Evolutionary conservation across 2,329 filamentous ascomycete species (phyloP).

Genomic region (Trichoderma oligosporum): DNA sequence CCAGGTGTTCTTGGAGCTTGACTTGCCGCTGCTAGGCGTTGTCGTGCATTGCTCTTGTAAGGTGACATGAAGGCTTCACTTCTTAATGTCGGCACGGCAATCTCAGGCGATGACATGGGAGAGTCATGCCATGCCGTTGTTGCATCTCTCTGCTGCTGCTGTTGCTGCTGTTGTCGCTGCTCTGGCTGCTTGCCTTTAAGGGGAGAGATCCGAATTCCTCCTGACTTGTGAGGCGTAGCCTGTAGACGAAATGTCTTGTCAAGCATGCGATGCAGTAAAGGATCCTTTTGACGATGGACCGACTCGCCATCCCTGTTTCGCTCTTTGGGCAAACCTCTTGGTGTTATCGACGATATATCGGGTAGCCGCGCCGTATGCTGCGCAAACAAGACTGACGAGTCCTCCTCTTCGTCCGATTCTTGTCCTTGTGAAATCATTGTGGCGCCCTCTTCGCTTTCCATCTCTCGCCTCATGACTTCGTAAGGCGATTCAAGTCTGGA

Average conservation of each 20-base stretch:
- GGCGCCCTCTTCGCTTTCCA: slow-evolving; percentile 47
- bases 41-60: slow-evolving; percentile 44
- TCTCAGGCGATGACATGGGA: slow-evolving; percentile 70
- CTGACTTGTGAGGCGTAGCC: slow-evolving; percentile 73
- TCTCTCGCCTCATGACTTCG: slow-evolving; percentile 65
- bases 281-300: slow-evolving; percentile 55
- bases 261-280: slow-evolving; percentile 82
- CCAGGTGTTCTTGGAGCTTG: slow-evolving; percentile 68
- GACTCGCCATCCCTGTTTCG: slow-evolving; percentile 35
- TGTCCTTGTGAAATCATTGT: slow-evolving; percentile 35
- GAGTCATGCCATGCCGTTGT: slow-evolving; percentile 50
- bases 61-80: slow-evolving; percentile 84
- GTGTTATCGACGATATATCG: slow-evolving; percentile 58
- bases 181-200: slow-evolving; percentile 36
- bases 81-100: slow-evolving; percentile 75
- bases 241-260: slow-evolving; percentile 95
- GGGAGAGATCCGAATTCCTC: slow-evolving; percentile 43
- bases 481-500: slow-evolving; percentile 73
- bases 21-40: slow-evolving; percentile 41
- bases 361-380: slow-evolving; percentile 54
- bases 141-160: slow-evolving; percentile 3
- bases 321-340: slow-evolving; percentile 40
- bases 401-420: slow-evolving; percentile 39
- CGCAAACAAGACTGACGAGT: slow-evolving; percentile 48
- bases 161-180: neutral